Conservation (phyloP, 768 basidiomycete species). For the Porphyrellus cyaneotinctus region DNA sequence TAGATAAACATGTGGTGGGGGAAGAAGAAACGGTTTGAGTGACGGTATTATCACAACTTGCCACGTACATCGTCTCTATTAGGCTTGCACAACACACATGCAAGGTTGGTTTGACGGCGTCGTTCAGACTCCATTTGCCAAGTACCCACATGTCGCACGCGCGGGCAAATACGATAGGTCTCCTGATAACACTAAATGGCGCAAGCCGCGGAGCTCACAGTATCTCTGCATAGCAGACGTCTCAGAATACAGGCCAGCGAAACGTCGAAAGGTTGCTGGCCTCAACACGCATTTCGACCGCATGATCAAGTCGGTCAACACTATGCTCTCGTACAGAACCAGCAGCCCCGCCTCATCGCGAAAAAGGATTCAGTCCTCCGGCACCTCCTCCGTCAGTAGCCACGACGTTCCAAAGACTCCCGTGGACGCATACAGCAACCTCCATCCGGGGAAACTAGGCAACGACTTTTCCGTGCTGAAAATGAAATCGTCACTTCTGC, state of each 20-base stretch:
- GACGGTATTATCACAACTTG: too few relatives aligned
- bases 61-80: background rate
- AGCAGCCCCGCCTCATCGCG: slow-evolving; percentile 23
- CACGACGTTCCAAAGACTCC: slow-evolving; percentile 41
- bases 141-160: background rate
- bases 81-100: slow-evolving; percentile 4
- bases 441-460: slow-evolving; percentile 35
- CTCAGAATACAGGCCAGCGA: slow-evolving; percentile 26
- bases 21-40: too few relatives aligned
- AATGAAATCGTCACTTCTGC: slow-evolving; percentile 24
- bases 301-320: slow-evolving; percentile 60
- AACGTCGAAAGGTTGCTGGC: slow-evolving; percentile 46
- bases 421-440: slow-evolving; percentile 36
- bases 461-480: slow-evolving; percentile 43
- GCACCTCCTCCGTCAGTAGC: slow-evolving; percentile 44
- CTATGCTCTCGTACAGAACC: slow-evolving; percentile 27
- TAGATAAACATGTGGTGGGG: too few relatives aligned
- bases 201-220: background rate
- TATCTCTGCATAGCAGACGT: slow-evolving; percentile 6
- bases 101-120: slow-evolving; percentile 8
- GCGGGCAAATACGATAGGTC: slow-evolving; percentile 16
- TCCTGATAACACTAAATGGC: background rate
- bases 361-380: slow-evolving; percentile 35
- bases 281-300: slow-evolving; percentile 61
- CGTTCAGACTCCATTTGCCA: background rate